Conservation (phyloP, 1,284 basidiomycete species). For the Naganishia albida region DNA sequence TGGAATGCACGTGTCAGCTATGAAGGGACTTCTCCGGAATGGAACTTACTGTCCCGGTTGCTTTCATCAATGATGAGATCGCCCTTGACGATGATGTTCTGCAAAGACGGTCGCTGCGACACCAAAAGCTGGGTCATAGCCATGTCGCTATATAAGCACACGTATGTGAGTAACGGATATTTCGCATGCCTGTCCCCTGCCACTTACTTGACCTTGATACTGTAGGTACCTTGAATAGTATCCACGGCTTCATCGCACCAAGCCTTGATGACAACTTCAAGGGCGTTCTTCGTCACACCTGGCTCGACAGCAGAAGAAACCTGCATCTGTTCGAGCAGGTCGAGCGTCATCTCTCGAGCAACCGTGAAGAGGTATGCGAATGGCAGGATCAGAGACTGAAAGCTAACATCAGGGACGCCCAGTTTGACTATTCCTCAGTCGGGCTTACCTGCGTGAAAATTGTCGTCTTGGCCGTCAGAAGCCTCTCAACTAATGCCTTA, state of each 20-base stretch:
- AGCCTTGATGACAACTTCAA: constrained; percentile 78
- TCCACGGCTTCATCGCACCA: constrained; percentile 91
- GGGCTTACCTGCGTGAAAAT: constrained; percentile 75
- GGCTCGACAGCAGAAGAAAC: constrained; percentile 54
- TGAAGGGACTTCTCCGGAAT: neutral
- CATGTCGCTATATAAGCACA: constrained; percentile 60
- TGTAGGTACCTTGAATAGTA: constrained; percentile 93
- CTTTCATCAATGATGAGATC: constrained; percentile 80
- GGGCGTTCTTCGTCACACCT: constrained; percentile 56
- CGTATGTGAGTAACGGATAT: neutral
- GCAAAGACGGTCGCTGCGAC: constrained; percentile 66
- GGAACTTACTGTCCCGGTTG: constrained; percentile 71
- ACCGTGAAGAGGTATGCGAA: constrained; percentile 89
- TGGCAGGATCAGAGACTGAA: constrained; percentile 79
- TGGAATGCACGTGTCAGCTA: constrained; percentile 32
- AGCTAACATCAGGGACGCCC: neutral
- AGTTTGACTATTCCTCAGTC: neutral
- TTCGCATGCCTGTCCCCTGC: neutral
- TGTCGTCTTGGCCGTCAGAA: constrained; percentile 79
- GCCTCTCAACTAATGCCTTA: constrained; percentile 75
- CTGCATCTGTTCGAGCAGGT: constrained; percentile 67
- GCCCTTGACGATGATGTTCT: constrained; percentile 77
- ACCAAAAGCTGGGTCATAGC: constrained; percentile 77
- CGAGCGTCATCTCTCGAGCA: constrained; percentile 73
- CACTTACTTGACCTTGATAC: constrained; percentile 67